These are phyloP conservation scores for Ruellia speciosa DNA, from an alignment of 305 asterid genomes.

Conservation along the genomic window DNA sequence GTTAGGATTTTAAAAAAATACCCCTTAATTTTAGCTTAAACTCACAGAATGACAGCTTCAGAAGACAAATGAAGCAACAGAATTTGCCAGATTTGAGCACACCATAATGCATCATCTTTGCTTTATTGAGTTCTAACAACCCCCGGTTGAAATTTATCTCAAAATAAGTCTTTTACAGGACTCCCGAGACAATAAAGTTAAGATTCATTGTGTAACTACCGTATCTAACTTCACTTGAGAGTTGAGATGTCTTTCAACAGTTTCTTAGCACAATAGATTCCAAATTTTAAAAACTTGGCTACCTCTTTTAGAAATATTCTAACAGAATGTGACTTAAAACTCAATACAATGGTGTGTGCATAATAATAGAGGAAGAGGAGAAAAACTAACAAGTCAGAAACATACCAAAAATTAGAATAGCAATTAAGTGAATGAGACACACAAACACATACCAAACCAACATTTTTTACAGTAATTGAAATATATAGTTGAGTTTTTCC, in stretches of 20 bases:
- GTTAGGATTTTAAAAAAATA: too few relatives aligned
- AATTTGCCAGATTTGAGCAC: background rate
- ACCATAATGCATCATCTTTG: background rate
- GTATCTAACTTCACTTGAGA: background rate
- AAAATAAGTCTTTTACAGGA: too few relatives aligned
- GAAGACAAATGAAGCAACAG: background rate
- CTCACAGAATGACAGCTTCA: background rate
- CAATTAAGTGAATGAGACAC: constrained; percentile 15
- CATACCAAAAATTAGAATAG: background rate
- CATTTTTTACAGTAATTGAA: constrained; percentile 62
- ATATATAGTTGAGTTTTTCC: constrained; percentile 55
- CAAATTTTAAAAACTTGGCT: background rate
- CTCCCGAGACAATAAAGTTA: too few relatives aligned
- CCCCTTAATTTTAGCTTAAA: background rate
- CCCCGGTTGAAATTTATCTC: background rate
- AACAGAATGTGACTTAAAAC: background rate
- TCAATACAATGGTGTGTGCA: background rate
- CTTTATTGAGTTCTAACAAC: background rate
- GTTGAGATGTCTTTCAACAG: too few relatives aligned
- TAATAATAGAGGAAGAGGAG: background rate
- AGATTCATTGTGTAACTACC: too few relatives aligned
- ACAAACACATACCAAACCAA: constrained; percentile 74
- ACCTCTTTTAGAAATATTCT: background rate
- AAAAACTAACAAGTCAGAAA: background rate
- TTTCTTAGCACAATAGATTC: background rate